Base-by-base conservation (phyloP, 139 green algal species). In the Volvox africanus region DNA sequence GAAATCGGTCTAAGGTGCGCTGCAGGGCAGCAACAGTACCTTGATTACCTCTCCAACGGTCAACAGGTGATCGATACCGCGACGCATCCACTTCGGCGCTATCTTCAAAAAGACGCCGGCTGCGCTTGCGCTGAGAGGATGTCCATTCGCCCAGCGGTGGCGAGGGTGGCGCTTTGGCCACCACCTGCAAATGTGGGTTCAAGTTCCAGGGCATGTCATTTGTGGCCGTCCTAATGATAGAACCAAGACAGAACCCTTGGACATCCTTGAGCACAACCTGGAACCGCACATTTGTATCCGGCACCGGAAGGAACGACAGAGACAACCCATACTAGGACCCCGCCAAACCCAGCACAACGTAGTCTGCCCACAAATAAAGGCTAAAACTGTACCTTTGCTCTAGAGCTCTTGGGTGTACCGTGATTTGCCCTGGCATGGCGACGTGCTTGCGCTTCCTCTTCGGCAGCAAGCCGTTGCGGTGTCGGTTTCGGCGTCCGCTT, bases 401-500 rank as follows among this genome's bases (percentile, higher is more conserved):
- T 67, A 33, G 37, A 32, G 32, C 91, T 88, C 16, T 83, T 88
- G 6, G 79, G 88, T 12, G 88, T 81, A 37, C 1, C 80, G 30
- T 83, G 71, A 20, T 62, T 90, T 55, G 86, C 19, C 13, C 13
- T 82, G 1, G 84, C 84, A 44, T 26, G 86, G 20, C 50, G 50
- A 55, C 73, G 71, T 24, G 86, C 86, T 26, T 20, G 17, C 6
- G n/a, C 17, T 32, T 90, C 86, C 86, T 90, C 86, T 55, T 90
- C 86, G 18, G 86, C 86, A 37, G 71, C 86, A 0, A 90, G 55
- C 12, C 73, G 71, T 61, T 84, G 50, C 1, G 37, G 69, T 2
- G 86, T 90, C 11, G 86, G 86, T 33, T 90, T 90, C 17, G 86
- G 86, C 12, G 86, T 90, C 16, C 86, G 86, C 19, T 32, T 30